phyloP scores from a whole-genome alignment of 352 stramenopile genomes.

The Lagenidium giganteum region DNA sequence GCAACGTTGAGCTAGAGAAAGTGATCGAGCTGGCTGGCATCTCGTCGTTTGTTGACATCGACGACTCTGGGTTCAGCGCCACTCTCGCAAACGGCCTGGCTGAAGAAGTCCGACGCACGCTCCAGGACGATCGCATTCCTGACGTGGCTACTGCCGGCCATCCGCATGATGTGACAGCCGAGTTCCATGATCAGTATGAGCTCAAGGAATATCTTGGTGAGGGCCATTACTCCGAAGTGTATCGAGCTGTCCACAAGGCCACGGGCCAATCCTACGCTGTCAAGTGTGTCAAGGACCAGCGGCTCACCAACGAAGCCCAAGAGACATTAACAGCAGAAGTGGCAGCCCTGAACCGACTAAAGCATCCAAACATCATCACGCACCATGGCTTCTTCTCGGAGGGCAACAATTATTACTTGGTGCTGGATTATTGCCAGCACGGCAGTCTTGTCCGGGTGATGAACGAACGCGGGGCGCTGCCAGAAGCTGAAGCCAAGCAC shows the following conservation, averaged over 20 bases:
- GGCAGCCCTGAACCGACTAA: conserved; percentile 56
- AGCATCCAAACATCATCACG: conserved; percentile 77
- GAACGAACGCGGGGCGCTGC: conserved; percentile 45
- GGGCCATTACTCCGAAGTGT: conserved; percentile 60
- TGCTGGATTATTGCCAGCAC: conserved; percentile 82
- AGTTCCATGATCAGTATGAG: conserved; percentile 60
- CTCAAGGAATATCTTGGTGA: conserved; percentile 50
- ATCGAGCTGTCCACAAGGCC: conserved; percentile 34
- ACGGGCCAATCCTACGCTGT: conserved; percentile 47
- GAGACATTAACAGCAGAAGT: conserved; percentile 74
- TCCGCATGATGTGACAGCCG: conserved; percentile 5
- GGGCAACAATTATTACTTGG: conserved; percentile 70
- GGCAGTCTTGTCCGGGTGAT: conserved; percentile 82
- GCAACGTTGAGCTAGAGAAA: conserved; percentile 45
- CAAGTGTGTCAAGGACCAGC: conserved; percentile 54
- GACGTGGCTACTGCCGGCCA: too few relatives aligned
- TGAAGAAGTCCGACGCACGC: too few relatives aligned
- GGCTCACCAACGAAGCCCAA: conserved; percentile 35
- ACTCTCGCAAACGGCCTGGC: too few relatives aligned
- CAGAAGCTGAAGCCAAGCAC: conserved; percentile 55
- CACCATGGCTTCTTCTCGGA: conserved; percentile 81
- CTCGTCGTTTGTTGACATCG: conserved; percentile 30
- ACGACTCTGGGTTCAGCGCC: too few relatives aligned
- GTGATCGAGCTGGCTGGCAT: conserved; percentile 55
- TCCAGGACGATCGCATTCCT: too few relatives aligned